Conservation (phyloP, 202 grass and related monocot genomes). For the Brachypodium distachyon region DNA sequence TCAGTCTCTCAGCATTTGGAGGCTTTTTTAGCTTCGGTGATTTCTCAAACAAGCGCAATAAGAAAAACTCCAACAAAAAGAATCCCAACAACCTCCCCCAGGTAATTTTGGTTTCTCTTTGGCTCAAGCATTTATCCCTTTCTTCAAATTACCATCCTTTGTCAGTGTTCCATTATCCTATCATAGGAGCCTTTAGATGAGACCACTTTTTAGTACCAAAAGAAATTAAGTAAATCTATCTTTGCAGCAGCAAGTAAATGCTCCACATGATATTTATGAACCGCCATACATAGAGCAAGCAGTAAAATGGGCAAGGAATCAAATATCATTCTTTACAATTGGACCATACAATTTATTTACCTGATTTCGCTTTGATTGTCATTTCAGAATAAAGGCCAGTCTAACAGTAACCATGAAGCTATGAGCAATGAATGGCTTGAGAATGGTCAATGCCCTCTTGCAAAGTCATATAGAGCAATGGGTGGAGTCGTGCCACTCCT, state of each 20-base stretch:
- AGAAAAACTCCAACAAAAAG: conserved; percentile 51
- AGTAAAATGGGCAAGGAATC: not conserved
- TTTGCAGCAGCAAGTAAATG: not conserved
- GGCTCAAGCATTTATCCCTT: not conserved
- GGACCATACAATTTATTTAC: not conserved
- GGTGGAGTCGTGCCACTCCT: conserved; percentile 82
- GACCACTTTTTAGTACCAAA: not conserved
- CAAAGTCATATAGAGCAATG: conserved; percentile 79
- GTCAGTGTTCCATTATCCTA: not conserved
- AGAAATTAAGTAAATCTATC: not conserved
- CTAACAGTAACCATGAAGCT: conserved; percentile 55
- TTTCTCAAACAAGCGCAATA: conserved; percentile 63
- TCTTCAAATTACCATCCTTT: not conserved
- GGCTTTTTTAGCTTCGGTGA: conserved; percentile 65
- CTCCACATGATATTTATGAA: not conserved
- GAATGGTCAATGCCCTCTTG: conserved; percentile 85
- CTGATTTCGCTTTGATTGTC: conserved; percentile 15
- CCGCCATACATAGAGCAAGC: not conserved
- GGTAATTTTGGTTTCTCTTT: conserved; percentile 17
- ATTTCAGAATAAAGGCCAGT: conserved; percentile 61
- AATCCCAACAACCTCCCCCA: conserved; percentile 46
- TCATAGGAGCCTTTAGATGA: not conserved
- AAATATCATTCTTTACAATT: not conserved
- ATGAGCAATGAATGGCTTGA: conserved; percentile 86
- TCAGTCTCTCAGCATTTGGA: conserved; percentile 80